Percentiles rank a stretch among this genome's conserved stretches.
These are phyloP conservation scores for Spathaspora arborariae DNA, from an alignment of 805 yeast species.

Conservation along the genomic window DNA sequence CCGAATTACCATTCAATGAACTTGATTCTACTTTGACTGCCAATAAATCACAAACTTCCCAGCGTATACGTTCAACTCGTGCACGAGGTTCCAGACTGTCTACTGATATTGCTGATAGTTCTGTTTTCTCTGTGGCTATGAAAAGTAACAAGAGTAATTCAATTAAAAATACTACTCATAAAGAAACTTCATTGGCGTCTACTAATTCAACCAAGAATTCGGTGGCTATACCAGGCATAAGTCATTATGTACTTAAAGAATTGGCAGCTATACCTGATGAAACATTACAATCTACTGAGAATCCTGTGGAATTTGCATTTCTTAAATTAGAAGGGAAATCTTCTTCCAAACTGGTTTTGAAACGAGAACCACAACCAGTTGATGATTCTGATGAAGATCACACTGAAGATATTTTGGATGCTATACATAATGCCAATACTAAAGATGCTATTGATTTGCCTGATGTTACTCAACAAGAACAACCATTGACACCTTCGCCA, in stretches of 20 bases:
- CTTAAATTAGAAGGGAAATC: conserved; percentile 71
- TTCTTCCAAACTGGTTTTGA: conserved; percentile 8
- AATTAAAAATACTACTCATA: not conserved
- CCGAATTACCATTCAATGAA: conserved; percentile 35
- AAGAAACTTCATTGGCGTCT: conserved; percentile 1
- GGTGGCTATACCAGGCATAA: conserved; percentile 55
- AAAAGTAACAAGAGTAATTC: conserved; percentile 12
- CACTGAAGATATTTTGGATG: conserved; percentile 35
- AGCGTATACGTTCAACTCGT: not conserved
- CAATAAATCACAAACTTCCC: not conserved
- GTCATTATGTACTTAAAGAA: conserved; percentile 43
- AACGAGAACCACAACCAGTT: not conserved
- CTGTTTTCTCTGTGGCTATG: conserved; percentile 30
- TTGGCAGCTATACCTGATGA: conserved; percentile 86
- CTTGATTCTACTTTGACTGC: not conserved
- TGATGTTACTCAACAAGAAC: conserved; percentile 20
- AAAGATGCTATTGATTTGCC: conserved; percentile 24
- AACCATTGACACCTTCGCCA: conserved; percentile 34
- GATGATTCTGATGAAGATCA: not conserved
- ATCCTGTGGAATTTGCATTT: conserved; percentile 74
- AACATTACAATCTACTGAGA: conserved; percentile 50
- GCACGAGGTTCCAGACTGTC: conserved; percentile 19
- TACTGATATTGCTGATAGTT: conserved; percentile 25
- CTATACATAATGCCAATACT: conserved; percentile 38
- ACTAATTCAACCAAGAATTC: conserved; percentile 20